Conservation (phyloP, 164 flowering plant species). For the Piper longum region DNA sequence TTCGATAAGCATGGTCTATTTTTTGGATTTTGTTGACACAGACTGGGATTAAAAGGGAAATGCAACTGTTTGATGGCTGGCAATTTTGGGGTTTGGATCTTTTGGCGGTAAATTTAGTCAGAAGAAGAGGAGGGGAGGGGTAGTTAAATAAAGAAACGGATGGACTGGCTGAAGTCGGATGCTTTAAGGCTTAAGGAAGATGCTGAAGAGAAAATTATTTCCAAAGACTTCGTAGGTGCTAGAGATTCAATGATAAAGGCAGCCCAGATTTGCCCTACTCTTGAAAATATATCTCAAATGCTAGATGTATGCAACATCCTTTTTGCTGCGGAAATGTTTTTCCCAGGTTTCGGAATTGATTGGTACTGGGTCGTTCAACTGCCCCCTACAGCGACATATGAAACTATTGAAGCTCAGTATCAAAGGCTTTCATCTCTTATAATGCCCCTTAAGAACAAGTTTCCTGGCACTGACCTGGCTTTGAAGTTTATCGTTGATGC, state of each 20-base stretch:
- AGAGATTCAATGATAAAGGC: constrained; percentile 20
- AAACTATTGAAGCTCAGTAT: constrained; percentile 14
- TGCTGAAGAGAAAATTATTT: constrained; percentile 23
- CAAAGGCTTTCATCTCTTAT: constrained; percentile 15
- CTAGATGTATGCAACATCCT: constrained; percentile 32
- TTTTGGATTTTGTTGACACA: no score
- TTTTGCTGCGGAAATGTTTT: constrained; percentile 12
- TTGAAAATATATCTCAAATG: constrained; percentile 22
- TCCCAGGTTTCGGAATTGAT: constrained; percentile 21
- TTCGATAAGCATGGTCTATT: no score
- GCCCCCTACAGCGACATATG: constrained; percentile 9
- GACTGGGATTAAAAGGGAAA: no score
- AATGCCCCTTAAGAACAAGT: constrained; percentile 24
- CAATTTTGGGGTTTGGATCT: neutral
- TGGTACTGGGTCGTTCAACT: constrained; percentile 40
- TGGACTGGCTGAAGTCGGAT: constrained; percentile 3
- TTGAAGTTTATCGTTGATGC: constrained; percentile 22
- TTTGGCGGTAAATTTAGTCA: neutral
- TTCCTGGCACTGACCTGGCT: constrained; percentile 30
- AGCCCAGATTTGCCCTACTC: constrained; percentile 14
- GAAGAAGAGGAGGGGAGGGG: neutral
- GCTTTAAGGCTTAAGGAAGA: constrained; percentile 12
- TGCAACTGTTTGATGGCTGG: no score
- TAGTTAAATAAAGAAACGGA: neutral
- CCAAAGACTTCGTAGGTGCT: constrained; percentile 23